Conservation (phyloP, 495 filamentous ascomycete genomes). For the Penicillium antarcticum region DNA sequence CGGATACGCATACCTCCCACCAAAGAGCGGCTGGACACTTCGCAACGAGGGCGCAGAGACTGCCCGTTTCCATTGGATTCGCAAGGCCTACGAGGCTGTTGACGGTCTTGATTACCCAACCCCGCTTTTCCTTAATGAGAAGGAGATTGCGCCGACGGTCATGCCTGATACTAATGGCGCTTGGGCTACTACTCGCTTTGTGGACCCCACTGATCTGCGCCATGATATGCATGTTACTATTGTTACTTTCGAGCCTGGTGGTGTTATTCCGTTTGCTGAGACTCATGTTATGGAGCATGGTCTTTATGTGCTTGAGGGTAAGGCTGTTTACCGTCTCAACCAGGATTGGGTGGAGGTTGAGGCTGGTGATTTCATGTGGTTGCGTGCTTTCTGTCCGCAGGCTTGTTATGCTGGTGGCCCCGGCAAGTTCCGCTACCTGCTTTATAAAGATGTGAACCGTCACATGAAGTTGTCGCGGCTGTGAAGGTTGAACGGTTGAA, state of each 20-base stretch:
- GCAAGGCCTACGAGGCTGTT: constrained; percentile 23
- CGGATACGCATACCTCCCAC: constrained; percentile 23
- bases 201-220: constrained; percentile 24
- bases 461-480: constrained; percentile 26
- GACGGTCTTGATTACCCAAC: constrained; percentile 20
- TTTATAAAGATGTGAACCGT: constrained; percentile 31
- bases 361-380: constrained; percentile 31
- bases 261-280: constrained; percentile 24
- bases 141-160: constrained; percentile 17
- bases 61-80: constrained; percentile 27
- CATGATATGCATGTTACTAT: constrained; percentile 29
- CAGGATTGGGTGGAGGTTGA: constrained; percentile 33
- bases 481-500: not conserved
- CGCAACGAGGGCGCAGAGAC: constrained; percentile 16
- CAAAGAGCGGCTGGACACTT: constrained; percentile 23
- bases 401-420: constrained; percentile 31
- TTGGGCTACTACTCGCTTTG: constrained; percentile 26
- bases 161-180: constrained; percentile 25
- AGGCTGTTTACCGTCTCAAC: constrained; percentile 28
- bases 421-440: constrained; percentile 29
- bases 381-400: constrained; percentile 31
- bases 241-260: constrained; percentile 25
- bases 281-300: constrained; percentile 29
- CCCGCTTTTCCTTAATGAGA: constrained; percentile 24
- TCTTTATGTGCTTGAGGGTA: constrained; percentile 26